Conservation (phyloP, 2,329 filamentous ascomycete genomes). For the Pseudogymnoascus sp. region DNA sequence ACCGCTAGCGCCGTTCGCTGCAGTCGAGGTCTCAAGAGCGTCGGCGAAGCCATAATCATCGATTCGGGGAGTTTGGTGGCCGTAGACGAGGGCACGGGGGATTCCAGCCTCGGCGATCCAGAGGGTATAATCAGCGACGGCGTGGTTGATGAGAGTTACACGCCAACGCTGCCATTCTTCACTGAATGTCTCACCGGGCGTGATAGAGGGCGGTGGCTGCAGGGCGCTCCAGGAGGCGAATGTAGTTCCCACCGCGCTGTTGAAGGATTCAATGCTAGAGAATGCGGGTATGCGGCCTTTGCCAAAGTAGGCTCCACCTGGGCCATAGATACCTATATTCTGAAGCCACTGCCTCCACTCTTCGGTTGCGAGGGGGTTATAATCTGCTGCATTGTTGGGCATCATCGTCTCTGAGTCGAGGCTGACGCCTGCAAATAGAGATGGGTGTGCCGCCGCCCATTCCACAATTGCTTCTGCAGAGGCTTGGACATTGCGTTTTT, state of each 20-base stretch:
- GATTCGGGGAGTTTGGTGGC: constrained; percentile 16
- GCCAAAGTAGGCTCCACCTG: constrained; percentile 15
- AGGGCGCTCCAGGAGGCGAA: constrained; percentile 16
- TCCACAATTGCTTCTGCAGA: constrained; percentile 12
- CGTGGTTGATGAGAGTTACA: constrained; percentile 15
- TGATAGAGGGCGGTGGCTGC: constrained; percentile 13
- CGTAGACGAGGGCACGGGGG: constrained; percentile 15
- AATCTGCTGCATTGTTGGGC: constrained; percentile 13
- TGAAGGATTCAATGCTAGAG: constrained; percentile 15
- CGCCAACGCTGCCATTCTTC: constrained; percentile 18
- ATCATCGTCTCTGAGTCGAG: constrained; percentile 17
- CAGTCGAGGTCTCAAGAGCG: constrained; percentile 14
- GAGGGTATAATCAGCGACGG: constrained; percentile 15
- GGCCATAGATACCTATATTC: constrained; percentile 17
- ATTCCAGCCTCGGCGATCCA: constrained; percentile 17
- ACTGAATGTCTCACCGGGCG: constrained; percentile 14
- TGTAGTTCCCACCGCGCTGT: constrained; percentile 11
- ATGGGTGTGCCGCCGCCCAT: constrained; percentile 12
- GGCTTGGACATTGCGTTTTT: constrained; percentile 17
- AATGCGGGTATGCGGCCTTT: constrained; percentile 15
- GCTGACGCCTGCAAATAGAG: constrained; percentile 16
- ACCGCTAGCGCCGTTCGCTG: constrained; percentile 17
- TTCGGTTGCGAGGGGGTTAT: constrained; percentile 14
- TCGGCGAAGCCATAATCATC: constrained; percentile 17
- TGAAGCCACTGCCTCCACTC: constrained; percentile 19